Base-by-base conservation (phyloP, 176 grass and related monocot genomes). In the Alopecurus myosuroides region DNA sequence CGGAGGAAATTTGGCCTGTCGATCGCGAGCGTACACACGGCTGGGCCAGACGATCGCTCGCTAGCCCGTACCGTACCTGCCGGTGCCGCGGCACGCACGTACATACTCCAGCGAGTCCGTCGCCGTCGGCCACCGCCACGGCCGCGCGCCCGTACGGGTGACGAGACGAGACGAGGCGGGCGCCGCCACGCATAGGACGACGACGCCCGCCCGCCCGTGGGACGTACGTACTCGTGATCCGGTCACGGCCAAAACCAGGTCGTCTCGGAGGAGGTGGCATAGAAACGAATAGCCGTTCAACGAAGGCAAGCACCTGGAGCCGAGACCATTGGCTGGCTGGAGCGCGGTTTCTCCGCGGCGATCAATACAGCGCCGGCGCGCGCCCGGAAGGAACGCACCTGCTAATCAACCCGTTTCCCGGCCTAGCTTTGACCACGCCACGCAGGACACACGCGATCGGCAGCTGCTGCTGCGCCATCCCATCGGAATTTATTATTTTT, bases 381-480 rank as follows among this genome's bases (percentile, higher is more conserved):
- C 58, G 26, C 26, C 58, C 26, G 58, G 60, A 63, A 63, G 70
- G 45, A 75, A 31, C 72, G 31, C 19, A 73, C 30, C 53, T 42
- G 25, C 41, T 49, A 19, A 2, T 26, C 56, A 19, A 33, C 29
- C 50, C 33, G 64, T 73, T 51, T 35, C 26, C 33, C 34, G 74
- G 70, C n/a, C n/a, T n/a, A n/a, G 25, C 42, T 49, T 85, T 89
- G 77, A 85, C 88, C 87, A 74, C 70, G 42, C 23, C 67, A 7
- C 20, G n/a, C n/a, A n/a, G n/a, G n/a, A 6, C 22, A 37, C 76
- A 56, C 56, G 77, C 76, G 45, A 79, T 64, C 51, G 13, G 4
- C 3, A 49, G 14, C 46, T 3, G 44, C 53, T 6, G 86, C 25
- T 79, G 66, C 26, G 48, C 46, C 17, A 12, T 45, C 67, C 7